Conservation (phyloP, 805 yeast genomes). For the Candida easanensis region DNA sequence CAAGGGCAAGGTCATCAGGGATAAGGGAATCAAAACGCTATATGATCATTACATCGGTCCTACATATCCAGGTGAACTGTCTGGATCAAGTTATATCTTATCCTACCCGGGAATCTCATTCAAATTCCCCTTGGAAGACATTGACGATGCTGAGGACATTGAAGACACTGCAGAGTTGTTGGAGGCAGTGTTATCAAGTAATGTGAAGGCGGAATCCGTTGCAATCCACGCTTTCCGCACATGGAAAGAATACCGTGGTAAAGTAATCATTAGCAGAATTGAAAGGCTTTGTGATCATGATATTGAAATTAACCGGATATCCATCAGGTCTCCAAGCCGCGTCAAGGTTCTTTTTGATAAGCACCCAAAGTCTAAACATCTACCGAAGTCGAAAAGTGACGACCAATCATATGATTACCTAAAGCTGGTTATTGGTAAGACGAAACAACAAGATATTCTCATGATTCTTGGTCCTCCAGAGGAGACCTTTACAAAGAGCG, state of each 20-base stretch:
- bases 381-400: too few species aligned
- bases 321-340: not conserved
- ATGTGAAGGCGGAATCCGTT: slow-evolving; percentile 13
- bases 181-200: slow-evolving; percentile 1
- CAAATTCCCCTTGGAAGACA: slow-evolving; percentile 32
- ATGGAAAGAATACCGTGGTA: slow-evolving; percentile 34
- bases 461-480: slow-evolving; percentile 55
- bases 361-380: slow-evolving; percentile 24
- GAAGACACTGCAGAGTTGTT: slow-evolving; percentile 10
- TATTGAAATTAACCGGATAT: slow-evolving; percentile 14
- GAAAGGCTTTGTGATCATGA: not conserved
- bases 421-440: too few species aligned
- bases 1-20: slow-evolving; percentile 15
- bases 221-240: slow-evolving; percentile 15
- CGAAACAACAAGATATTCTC: slow-evolving; percentile 49
- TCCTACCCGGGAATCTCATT: slow-evolving; percentile 59
- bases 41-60: slow-evolving; percentile 62
- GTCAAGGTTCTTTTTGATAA: slow-evolving; percentile 17
- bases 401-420: too few species aligned
- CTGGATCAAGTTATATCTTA: slow-evolving; percentile 30
- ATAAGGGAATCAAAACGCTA: slow-evolving; percentile 38
- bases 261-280: too few species aligned
- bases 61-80: slow-evolving; percentile 51
- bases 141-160: slow-evolving; percentile 15
- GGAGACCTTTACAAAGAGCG: slow-evolving; percentile 45